Conservation (phyloP, 345 rosid genomes). For the Corchorus olitorius region DNA sequence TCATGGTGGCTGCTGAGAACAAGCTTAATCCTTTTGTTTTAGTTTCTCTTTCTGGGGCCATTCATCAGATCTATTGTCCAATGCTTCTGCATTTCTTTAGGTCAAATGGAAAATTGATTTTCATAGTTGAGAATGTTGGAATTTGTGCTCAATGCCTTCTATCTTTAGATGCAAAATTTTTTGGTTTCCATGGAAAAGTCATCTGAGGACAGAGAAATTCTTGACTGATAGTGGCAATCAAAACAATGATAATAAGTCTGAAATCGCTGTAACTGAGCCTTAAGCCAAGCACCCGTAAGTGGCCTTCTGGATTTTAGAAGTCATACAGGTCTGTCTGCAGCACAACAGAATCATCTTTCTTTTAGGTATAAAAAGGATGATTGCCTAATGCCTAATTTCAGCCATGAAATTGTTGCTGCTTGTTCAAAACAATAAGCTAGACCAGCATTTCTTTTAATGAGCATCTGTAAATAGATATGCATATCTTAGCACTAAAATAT, state of each 20-base stretch:
- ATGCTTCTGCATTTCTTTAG: background rate
- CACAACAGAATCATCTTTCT: background rate
- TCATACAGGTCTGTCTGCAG: background rate
- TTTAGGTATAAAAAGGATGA: background rate
- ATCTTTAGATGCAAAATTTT: background rate
- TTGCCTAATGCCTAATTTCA: background rate
- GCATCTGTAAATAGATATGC: background rate
- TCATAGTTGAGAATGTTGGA: background rate
- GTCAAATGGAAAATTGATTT: background rate
- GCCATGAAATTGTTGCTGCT: background rate
- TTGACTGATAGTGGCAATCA: background rate
- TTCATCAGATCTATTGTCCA: background rate
- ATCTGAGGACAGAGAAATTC: background rate
- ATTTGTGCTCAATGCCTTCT: background rate
- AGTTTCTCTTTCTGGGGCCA: background rate
- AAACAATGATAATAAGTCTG: background rate
- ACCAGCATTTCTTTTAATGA: background rate
- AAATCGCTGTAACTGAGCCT: background rate
- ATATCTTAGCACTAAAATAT: background rate
- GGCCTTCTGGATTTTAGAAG: background rate
- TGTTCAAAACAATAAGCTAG: background rate
- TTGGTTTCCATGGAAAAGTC: background rate
- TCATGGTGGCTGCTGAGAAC: background rate
- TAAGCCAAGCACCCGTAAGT: background rate
- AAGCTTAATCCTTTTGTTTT: background rate